Evolutionary conservation across 2,329 filamentous ascomycete species (phyloP).

Genomic region (Incumbomyces lentus): DNA sequence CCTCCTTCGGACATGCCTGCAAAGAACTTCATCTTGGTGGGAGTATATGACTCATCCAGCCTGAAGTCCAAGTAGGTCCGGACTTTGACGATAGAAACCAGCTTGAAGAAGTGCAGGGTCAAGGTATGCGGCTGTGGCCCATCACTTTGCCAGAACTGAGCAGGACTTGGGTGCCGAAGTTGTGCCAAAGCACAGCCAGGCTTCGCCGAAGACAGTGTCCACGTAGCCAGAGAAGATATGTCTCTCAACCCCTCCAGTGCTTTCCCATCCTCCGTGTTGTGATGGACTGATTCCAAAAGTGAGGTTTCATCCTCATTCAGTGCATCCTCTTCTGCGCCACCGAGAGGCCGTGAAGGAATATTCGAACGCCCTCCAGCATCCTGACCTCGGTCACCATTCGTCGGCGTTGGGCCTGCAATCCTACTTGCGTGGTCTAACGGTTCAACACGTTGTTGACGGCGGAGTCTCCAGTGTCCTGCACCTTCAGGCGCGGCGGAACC

Average conservation of each 20-base stretch:
- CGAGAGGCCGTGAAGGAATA: conserved; percentile 12
- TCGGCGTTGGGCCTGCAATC: conserved; percentile 13
- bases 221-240: conserved; percentile 55
- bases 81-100: conserved; percentile 42
- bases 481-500: conserved; percentile 15
- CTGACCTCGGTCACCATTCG: conserved; percentile 7
- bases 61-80: conserved; percentile 68
- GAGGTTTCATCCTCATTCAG: conserved; percentile 16
- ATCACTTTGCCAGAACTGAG: conserved; percentile 56
- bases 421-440: not conserved
- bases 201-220: conserved; percentile 54
- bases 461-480: conserved; percentile 3
- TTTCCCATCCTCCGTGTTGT: conserved; percentile 17
- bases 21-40: conserved; percentile 79
- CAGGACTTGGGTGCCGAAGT: conserved; percentile 46
- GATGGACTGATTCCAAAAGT: conserved; percentile 16
- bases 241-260: conserved; percentile 40
- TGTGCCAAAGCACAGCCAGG: conserved; percentile 52
- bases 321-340: conserved; percentile 11
- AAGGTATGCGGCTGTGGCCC: conserved; percentile 55
- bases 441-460: conserved; percentile 9
- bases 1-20: conserved; percentile 89
- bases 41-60: conserved; percentile 91
- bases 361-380: conserved; percentile 10
- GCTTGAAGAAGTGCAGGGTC: conserved; percentile 52